Conservation (phyloP, 768 basidiomycete genomes). For the Exidia glandulosa region DNA sequence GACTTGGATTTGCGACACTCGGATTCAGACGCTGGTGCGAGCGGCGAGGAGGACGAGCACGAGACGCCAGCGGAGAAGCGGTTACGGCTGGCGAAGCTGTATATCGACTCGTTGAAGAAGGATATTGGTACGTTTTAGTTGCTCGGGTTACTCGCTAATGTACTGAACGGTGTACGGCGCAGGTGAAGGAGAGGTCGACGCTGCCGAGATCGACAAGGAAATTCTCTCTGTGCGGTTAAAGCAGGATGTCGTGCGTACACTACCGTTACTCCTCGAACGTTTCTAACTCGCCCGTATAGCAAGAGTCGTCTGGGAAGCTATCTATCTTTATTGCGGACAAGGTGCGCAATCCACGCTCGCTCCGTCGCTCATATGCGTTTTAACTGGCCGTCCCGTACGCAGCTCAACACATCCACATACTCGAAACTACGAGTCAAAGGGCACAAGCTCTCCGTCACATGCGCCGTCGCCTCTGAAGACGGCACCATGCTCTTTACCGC, state of each 20-base stretch:
- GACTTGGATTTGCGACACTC: slow-evolving; percentile 61
- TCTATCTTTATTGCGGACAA: slow-evolving; percentile 70
- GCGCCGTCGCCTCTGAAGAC: slow-evolving; percentile 65
- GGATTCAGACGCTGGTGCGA: slow-evolving; percentile 43
- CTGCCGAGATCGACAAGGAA: slow-evolving; percentile 90
- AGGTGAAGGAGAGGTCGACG: slow-evolving; percentile 89
- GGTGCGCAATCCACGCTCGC: slow-evolving; percentile 39
- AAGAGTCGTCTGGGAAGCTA: slow-evolving; percentile 80
- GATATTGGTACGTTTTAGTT: slow-evolving; percentile 41
- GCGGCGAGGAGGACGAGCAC: slow-evolving; percentile 73
- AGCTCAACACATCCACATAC: slow-evolving; percentile 22
- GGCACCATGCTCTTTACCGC: slow-evolving; percentile 72
- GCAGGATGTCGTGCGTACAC: slow-evolving; percentile 59
- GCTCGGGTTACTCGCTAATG: not conserved
- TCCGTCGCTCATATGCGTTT: not conserved
- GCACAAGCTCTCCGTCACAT: slow-evolving; percentile 72
- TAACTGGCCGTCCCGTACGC: not conserved
- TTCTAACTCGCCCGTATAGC: slow-evolving; percentile 10
- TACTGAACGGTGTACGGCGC: not conserved
- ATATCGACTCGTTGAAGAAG: slow-evolving; percentile 76
- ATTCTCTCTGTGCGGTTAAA: slow-evolving; percentile 83
- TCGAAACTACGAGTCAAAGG: slow-evolving; percentile 51
- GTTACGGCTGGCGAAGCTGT: slow-evolving; percentile 79
- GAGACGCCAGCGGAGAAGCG: slow-evolving; percentile 94
- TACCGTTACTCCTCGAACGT: not conserved